Base-by-base conservation (phyloP, 352 stramenopile species). In the Pseudoperonospora humuli region DNA sequence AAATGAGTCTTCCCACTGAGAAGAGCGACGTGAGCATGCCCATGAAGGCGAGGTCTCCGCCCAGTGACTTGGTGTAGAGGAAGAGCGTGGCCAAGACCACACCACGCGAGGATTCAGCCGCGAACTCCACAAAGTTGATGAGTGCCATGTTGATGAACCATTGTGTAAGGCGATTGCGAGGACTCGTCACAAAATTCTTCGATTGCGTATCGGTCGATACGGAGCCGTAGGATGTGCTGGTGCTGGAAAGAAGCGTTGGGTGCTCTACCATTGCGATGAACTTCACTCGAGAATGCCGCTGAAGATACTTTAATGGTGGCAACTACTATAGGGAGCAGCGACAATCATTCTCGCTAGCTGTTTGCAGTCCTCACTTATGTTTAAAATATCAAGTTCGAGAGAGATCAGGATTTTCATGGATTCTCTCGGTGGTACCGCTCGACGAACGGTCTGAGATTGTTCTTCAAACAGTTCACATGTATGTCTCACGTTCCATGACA, bases 91-190 rank as follows among this genome's bases (percentile, higher is more conserved):
- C 64, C 48, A 91, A 59, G 54, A 88, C 76, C 20, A 91, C 60
- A 36, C 78, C 78, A 14, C 78, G 71, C 19, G 78, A 86, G 2
- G 74, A 86, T 45, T 91, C 78, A 24, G 75, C 78, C 15, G 78
- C 50, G 50, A 91, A 88, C 48, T 91, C 78, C 48, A 91, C 71
- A 50, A 91, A 84, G 66, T 91, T 88, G 69, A 91, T 67, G 23
- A 91, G 64, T 28, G 61, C 60, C 71, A 91, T 88, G 54, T 88
- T 82, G 42, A 84, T 57, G 50, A 82, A 80, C 78, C 78, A 91
- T 45, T 66, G 57, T 21, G 54, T 49, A n/a, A 73, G 26, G 25
- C 72, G 70, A 34, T 51, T 41, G 9, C 64, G 64, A 41, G 70
- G 72, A 34, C 69, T 81, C 20, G 45, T 44, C 21, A 29, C 20